Base-by-base conservation (phyloP, 2,329 filamentous ascomycete species). In the Aspergillus eucalypticola region DNA sequence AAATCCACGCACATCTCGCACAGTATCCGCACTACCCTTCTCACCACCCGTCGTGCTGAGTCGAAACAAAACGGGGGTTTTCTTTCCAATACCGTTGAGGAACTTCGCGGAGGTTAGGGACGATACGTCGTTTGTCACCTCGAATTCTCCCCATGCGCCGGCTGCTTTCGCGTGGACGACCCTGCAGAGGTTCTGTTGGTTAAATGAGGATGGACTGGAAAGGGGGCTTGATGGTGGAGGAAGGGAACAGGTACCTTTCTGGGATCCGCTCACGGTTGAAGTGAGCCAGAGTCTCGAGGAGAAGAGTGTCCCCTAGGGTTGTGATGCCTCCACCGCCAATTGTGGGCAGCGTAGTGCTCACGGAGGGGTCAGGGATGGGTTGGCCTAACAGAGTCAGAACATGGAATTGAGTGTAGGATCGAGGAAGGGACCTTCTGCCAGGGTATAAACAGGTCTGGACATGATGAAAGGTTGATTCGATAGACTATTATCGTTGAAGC, bases 201-300 rank as follows among this genome's bases (percentile, higher is more conserved):
- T 39, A 32, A 19, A 21, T 38, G 32, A 13, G 11, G 11, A 5
- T 60, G 21, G 58, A 56, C 27, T 29, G 10, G 3, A 4, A 29
- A 23, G 21, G 17, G 13, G 10, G 25, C 29, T 25, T 50, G 19
- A 17, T 21, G 25, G 7, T 19, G n/a, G 15, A 50, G 29, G 42
- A 46, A 50, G 19, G 23, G 13, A 21, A 19, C 25, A 8, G 19
- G 15, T 54, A 71, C 71, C 85, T 75, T 69, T 87, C 86, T 0
- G 86, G 86, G 17, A 88, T 88, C 21, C 86, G 76, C 71, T 88
- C 85, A 6, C 85, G 80, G 60, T 84, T 81, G 67, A 88, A 88
- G 67, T 88, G 85, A 2, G 86, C 81, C 0, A 88, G 73, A 0
- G 83, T 81, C 62, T 88, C 84, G 59, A 88, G 82, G n/a, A 88